These are phyloP conservation scores for Neobulgaria alba DNA, from an alignment of 2,329 filamentous ascomycete genomes.

Conservation along the genomic window DNA sequence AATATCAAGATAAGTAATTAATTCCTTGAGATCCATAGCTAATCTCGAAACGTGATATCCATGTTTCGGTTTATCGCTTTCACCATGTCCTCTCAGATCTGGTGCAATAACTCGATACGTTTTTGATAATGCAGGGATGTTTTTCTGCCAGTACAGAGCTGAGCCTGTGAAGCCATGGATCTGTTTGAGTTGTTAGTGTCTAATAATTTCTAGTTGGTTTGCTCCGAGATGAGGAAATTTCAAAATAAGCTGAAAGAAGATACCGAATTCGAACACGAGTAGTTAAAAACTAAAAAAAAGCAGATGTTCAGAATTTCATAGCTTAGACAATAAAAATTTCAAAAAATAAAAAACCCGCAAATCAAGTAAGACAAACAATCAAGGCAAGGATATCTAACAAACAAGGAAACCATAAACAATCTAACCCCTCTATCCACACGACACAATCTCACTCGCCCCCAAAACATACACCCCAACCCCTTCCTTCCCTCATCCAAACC, in stretches of 20 bases:
- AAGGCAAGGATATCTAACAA: background rate
- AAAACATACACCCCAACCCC: background rate
- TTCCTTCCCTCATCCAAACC: background rate
- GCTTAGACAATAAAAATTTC: background rate
- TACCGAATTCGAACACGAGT: background rate
- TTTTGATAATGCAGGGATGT: slow-evolving; percentile 18
- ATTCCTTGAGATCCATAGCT: slow-evolving; percentile 24
- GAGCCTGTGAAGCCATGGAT: slow-evolving; percentile 30
- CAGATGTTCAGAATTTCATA: background rate
- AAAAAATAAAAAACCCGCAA: background rate
- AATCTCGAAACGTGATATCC: slow-evolving; percentile 27
- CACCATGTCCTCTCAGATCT: slow-evolving; percentile 27
- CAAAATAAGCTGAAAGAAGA: background rate
- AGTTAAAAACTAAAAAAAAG: background rate
- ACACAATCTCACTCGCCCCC: background rate
- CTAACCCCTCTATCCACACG: background rate
- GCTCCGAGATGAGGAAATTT: background rate
- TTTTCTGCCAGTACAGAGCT: slow-evolving; percentile 24
- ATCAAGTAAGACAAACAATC: background rate
- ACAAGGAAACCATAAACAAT: background rate
- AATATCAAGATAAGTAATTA: slow-evolving; percentile 13
- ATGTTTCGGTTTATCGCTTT: slow-evolving; percentile 21
- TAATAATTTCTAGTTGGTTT: no score
- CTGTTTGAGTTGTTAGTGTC: slow-evolving; percentile 16
- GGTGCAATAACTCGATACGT: slow-evolving; percentile 23